Conservation (phyloP, 2,329 filamentous ascomycete genomes). For the Fusarium sp. region DNA sequence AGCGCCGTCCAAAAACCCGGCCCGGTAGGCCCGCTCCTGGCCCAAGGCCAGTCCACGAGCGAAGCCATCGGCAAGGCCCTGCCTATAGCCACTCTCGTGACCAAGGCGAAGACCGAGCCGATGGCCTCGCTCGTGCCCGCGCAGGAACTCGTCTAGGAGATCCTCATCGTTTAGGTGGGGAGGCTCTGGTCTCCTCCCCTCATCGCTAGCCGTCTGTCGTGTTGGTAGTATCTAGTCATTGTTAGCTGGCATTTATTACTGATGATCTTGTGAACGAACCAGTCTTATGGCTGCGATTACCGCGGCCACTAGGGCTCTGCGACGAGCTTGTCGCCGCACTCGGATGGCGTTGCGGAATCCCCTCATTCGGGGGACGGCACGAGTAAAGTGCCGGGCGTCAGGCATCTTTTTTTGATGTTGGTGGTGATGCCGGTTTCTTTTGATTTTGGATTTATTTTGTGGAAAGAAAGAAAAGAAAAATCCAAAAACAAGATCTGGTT, state of each 20-base stretch:
- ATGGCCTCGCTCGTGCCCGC: background rate
- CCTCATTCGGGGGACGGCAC: no score
- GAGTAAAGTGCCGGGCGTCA: no score
- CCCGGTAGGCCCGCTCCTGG: background rate
- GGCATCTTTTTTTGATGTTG: no score
- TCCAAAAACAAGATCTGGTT: background rate
- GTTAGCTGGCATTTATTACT: background rate
- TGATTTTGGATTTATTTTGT: no score
- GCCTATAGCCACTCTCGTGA: background rate
- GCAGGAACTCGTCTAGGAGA: background rate
- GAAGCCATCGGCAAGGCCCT: background rate
- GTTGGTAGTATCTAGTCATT: no score
- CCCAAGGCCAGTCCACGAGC: background rate
- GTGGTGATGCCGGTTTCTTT: no score
- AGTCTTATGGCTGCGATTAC: background rate
- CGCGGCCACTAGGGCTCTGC: no score
- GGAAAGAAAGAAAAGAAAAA: background rate
- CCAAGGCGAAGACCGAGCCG: background rate
- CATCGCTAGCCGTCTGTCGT: no score
- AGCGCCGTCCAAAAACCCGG: no score
- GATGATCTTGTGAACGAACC: no score
- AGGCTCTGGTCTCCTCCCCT: background rate
- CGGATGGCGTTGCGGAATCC: no score
- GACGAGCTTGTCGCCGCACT: no score
- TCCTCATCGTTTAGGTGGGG: background rate